A percentile compares a stretch with the other conserved stretches of the same genome.
Conservation (phyloP, 176 grass and related monocot species). For the Zoysia japonica region DNA sequence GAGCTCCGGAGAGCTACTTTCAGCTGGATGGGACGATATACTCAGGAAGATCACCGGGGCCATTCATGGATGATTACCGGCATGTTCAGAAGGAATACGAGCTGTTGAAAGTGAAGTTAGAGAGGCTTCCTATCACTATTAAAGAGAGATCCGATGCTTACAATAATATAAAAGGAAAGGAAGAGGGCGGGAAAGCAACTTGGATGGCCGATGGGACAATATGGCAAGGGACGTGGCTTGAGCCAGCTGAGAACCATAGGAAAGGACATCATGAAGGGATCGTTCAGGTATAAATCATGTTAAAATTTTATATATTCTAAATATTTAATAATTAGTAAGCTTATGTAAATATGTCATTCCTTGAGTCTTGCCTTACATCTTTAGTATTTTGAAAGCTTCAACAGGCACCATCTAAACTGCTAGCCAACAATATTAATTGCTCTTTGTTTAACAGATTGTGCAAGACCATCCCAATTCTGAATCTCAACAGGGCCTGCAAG, state of each 20-base stretch:
- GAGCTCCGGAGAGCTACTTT: constrained; percentile 37
- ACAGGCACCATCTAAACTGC: too few relatives aligned
- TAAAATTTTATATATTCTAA: too few relatives aligned
- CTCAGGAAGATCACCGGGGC: neutral
- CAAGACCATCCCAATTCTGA: constrained; percentile 9
- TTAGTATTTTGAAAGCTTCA: too few relatives aligned
- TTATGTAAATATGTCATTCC: too few relatives aligned
- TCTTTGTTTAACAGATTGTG: constrained; percentile 24
- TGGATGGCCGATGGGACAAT: constrained; percentile 33
- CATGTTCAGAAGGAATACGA: constrained; percentile 11
- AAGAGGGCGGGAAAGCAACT: neutral
- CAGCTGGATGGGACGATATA: neutral
- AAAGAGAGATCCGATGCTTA: neutral
- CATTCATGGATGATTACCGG: constrained; percentile 5
- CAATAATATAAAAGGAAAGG: neutral
- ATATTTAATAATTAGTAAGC: too few relatives aligned
- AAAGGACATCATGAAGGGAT: neutral
- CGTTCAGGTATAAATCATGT: constrained; percentile 7
- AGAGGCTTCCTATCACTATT: neutral
- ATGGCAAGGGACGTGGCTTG: constrained; percentile 39
- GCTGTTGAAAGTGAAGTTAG: constrained; percentile 3
- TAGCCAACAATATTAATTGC: neutral
- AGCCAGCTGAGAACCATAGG: neutral
- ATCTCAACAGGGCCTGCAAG: neutral
- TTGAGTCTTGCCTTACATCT: too few relatives aligned